Base-by-base conservation (phyloP, 371 early-diverging fungal species). In the Rhizopus sp. region DNA sequence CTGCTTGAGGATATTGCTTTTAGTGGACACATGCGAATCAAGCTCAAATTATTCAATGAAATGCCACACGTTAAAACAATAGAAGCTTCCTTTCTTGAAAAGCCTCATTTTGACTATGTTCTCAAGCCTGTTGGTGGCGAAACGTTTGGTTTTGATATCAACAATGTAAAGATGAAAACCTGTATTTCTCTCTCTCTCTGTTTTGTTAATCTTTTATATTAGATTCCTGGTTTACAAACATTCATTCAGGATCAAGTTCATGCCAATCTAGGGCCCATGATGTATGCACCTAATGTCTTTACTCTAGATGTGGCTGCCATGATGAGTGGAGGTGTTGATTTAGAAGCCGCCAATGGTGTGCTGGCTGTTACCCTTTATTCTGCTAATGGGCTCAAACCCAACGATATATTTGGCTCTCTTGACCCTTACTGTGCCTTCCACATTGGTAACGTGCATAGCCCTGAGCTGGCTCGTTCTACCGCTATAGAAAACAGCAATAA, bases 1-100 rank as follows among this genome's bases (percentile, higher is more conserved):
- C 72, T 94, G 37, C 86, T 97, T 3, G 91, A 92, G 57, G 90
- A 98, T 55, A 76, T 98, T 68, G 87, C 89, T n/a, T 93, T 99
- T 60, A 77, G 78, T 48, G 96, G 93, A 15, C 77, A 81, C 61
- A 74, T 88, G 66, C 81, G 87, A 56, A 74, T 93, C 62, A 88
- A 86, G 66, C 69, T 92, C 52, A 93, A 87, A 69, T 80, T 90
- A 50, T 93, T 85, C 46, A 82, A 85, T 58, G 83, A 81, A 60
- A 94, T 87, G 73, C 97, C 97, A 4, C 88, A 93, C 54, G 86
- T 97, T 55, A 88, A 92, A 69, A 86, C 84, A 0, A 84, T 93
- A 8, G 92, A 94, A 46, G 76, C 94, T 45, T 85, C 85, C 51
- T 92, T 99, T 64, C 68, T 94, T 58, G 90, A 93, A 64, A 80